Base-by-base conservation (phyloP, 2,329 filamentous ascomycete genomes). In the Septoria linicola region DNA sequence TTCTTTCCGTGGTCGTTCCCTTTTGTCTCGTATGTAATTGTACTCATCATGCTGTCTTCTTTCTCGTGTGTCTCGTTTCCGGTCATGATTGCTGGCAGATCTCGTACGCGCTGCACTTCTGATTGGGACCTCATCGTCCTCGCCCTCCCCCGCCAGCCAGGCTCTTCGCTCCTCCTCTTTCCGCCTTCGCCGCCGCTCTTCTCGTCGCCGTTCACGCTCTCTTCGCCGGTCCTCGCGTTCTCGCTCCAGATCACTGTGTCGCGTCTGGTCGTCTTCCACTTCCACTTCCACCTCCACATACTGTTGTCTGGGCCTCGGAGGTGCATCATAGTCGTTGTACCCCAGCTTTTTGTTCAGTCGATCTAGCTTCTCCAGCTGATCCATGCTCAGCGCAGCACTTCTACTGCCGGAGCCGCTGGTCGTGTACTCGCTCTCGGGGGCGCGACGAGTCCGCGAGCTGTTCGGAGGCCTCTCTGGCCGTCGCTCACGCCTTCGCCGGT, bases 281-380 rank as follows among this genome's bases (percentile, higher is more conserved):
- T 60, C 37, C 65, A 65, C 60, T 65, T 69, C 58, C 67, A 54
- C 41, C 37, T 55, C 49, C 2, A 56, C 53, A 10, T 55, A 48
- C 49, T 72, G 68, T 39, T 70, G 44, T 59, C 62, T 52, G 57
- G 79, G 76, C 21, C 77, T 74, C 67, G 86, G 82, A 45, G 79
- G 45, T 8, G 46, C 53, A 54, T 73, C 70, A 47, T 72, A 70
- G 8, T 68, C 66, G 17, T 65, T 65, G 69, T 71, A 75, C 2
- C 72, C 72, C 51, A 73, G 74, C 56, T 81, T 78, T 20, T 78
- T 75, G 68, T 88, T 84, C 47, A 80, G 71, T 42, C 80, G 76
- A 60, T 89, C 79, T 40, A 91, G 69, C 63, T 83, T 81, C 10
- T 83, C 84, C 41, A 91, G 70, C 4, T 85, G 82, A 60, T 82